Base-by-base conservation (phyloP, 352 stramenopile species). In the Globisporangium polare region DNA sequence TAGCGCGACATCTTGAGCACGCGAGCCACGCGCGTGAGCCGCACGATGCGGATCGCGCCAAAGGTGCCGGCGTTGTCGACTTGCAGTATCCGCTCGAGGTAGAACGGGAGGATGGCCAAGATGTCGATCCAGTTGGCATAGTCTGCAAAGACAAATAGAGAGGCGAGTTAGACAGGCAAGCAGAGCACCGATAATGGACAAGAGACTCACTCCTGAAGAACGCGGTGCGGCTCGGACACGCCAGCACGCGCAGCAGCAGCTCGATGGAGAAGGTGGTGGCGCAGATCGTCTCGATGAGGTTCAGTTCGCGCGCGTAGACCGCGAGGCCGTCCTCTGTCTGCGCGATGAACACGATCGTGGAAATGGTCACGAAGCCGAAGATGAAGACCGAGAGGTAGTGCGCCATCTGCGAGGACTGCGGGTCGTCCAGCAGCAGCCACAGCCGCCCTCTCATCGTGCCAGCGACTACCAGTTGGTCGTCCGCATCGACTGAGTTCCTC, bases 1-100 rank as follows among this genome's bases (percentile, higher is more conserved):
- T 96, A 95, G 13, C 86, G 78, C 20, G 86, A 94, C 69, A 96
- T 89, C 66, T 95, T 95, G 43, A 96, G 71, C 20, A 97, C 85
- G 12, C 89, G 80, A 1, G 85, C 80, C 1, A 96, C 85, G 12
- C 88, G 82, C 8, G 80, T 86, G 51, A 97, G 83, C 2, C 89
- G 85, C 7, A 95, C 79, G 42, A 96, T 89, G 33, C 89, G 77
- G 51, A 97, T 83, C 17, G 88, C 84, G 5, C 80, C 78, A 22
- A 93, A 83, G 12, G 74, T 84, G 5, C 69, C 66, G 4, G 74
- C 79, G 63, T 89, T 89, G 50, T 92, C 77, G 3, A 90, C 61
- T n/a, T 60, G 57, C n/a, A 92, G 62, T 18, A 92, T 65, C 1
- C 66, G 67, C 46, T 96, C 88, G 46, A 97, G 47, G 54, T 93